Evolutionary conservation across 163 green algal genomes (phyloP), one percentile per base, ranked within the genome.

Genomic region (Botryococcus braunii): DNA sequence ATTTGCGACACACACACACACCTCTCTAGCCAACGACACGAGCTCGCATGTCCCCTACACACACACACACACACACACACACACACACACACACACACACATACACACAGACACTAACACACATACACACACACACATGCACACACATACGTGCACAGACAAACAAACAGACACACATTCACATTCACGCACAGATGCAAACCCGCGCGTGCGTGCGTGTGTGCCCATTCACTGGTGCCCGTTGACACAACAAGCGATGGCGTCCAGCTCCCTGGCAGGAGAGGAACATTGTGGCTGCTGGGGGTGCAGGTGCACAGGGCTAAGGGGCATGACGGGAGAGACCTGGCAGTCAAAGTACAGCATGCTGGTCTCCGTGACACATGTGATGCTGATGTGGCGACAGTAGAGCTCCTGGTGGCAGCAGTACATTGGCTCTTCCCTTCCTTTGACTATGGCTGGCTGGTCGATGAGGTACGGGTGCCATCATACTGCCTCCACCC

Each of bases 341-440:
- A 83, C 58, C 68, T 96, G 49, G 91, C 91, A 2, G 85, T 96
- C 8, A 96, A 97, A 73, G 88, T 97, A 40, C 91, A 97, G 80
- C 90, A 97, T 69, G 75, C 78, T 23, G 87, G 86, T 27, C 73
- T 97, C 77, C 69, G 78, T 2, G 88, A 96, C 73, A 83, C 78
- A 0, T 80, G 66, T 34, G 68, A 72, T 6, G 85, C 87, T 5
- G 91, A 97, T 80, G 82, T 92, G 9, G 69, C 80, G 11, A 93
- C 83, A 8, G 85, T 97, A 1, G 75, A 85, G 55, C 52, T 78
- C 0, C 70, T 96, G 57, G 89, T 93, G 23, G 59, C 63, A 1
- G 66, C 64, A 3, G 80, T 84, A 11, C 75, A 80, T 37, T 68
- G 38, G 49, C 23, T 83, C 25, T 82, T 84, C 31, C 83, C 85